Evolutionary conservation across 441 rosid genomes (phyloP).

Genomic region (Pelargonium myrrhifolium): DNA sequence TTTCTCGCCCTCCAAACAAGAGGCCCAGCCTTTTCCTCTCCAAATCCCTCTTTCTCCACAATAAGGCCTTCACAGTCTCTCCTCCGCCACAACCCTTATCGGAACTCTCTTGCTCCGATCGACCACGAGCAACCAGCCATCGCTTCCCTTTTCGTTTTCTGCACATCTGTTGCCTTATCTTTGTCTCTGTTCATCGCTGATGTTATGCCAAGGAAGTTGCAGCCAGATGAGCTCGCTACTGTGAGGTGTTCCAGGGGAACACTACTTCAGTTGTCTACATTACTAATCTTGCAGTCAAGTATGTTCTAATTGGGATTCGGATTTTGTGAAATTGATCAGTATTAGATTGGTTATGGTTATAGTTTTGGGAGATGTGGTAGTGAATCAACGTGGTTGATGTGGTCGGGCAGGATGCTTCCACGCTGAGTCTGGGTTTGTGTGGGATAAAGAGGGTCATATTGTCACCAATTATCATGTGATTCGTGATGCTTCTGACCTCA

Average conservation of each 20-base stretch:
- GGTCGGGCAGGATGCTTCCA: slow-evolving; percentile 83
- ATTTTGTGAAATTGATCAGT: not conserved
- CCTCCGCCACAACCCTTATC: not conserved
- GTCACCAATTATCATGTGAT: slow-evolving; percentile 94
- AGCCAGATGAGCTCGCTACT: slow-evolving; percentile 81
- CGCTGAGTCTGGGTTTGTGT: slow-evolving; percentile 90
- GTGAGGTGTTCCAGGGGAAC: slow-evolving; percentile 84
- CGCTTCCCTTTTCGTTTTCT: slow-evolving; percentile 45
- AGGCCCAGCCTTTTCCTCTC: not conserved
- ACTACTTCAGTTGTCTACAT: slow-evolving; percentile 95
- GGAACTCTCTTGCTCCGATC: not conserved
- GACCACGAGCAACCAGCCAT: not conserved
- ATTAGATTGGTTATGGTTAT: not conserved
- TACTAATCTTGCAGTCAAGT: slow-evolving; percentile 87
- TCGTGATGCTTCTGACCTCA: slow-evolving; percentile 97
- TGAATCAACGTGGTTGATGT: not conserved
- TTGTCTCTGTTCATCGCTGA: slow-evolving; percentile 46
- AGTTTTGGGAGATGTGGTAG: not conserved
- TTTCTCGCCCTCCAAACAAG: not conserved
- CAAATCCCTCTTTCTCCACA: not conserved
- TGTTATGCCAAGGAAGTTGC: slow-evolving; percentile 72
- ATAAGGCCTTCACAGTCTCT: not conserved
- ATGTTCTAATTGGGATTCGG: not conserved
- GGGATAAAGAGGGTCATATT: slow-evolving; percentile 77
- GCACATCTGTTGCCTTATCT: slow-evolving; percentile 64